A percentile compares a stretch with the other conserved stretches of the same genome.
Evolutionary conservation across 1,139 yeast species (phyloP).

Genomic region (Tardiomyces digboiensis): DNA sequence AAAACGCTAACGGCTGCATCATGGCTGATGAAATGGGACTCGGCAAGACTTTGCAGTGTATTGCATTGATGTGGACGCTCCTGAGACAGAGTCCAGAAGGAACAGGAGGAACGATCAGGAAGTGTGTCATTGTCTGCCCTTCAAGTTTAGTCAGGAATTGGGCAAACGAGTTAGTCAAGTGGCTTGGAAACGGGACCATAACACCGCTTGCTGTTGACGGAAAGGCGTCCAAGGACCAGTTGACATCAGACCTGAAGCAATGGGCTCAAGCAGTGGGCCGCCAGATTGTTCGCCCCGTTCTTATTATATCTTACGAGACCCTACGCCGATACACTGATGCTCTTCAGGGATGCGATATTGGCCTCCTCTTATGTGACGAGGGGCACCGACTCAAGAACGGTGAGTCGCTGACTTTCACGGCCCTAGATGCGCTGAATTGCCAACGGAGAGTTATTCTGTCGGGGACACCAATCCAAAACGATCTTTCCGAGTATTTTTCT

Average conservation of each 20-base stretch:
- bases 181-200: constrained; percentile 89
- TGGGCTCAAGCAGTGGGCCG: constrained; percentile 93
- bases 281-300: constrained; percentile 83
- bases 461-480: constrained; percentile 98
- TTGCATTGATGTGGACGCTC: constrained; percentile 89
- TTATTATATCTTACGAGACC: constrained; percentile 94
- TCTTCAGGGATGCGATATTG: constrained; percentile 72
- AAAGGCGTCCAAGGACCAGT: constrained; percentile 44
- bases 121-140: constrained; percentile 93
- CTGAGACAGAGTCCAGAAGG: constrained; percentile 89
- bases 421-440: constrained; percentile 74
- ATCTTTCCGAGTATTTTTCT: constrained; percentile 90
- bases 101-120: constrained; percentile 62
- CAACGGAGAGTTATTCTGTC: constrained; percentile 85
- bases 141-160: constrained; percentile 90
- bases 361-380: constrained; percentile 88
- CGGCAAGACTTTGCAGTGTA: constrained; percentile 92
- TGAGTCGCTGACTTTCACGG: constrained; percentile 86
- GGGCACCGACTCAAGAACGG: constrained; percentile 95
- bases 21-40: constrained; percentile 99
- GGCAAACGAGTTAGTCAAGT: constrained; percentile 94
- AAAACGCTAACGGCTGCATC: constrained; percentile 89
- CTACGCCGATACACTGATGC: constrained; percentile 77
- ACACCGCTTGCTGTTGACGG: constrained; percentile 94
- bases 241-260: constrained; percentile 58